Evolutionary conservation across 495 filamentous ascomycete genomes (phyloP).

Genomic region (Sabuloglossum arenarium): DNA sequence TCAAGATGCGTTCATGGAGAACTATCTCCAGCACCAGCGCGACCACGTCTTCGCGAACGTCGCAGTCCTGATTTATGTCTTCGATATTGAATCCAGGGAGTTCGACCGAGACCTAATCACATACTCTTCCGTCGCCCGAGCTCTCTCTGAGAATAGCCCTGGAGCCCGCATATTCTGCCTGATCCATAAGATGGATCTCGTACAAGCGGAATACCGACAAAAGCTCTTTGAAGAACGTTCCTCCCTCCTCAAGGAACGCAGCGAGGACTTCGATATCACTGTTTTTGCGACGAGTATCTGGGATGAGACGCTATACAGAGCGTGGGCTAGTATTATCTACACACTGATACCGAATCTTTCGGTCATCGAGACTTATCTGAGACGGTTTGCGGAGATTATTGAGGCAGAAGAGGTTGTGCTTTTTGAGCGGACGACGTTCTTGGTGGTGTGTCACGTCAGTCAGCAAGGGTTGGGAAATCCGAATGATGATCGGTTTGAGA

Average conservation of each 20-base stretch:
- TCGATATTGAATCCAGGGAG: conserved; percentile 91
- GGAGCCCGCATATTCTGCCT: conserved; percentile 75
- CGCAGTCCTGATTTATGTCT: conserved; percentile 95
- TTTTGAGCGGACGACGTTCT: conserved; percentile 88
- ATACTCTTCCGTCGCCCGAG: conserved; percentile 68
- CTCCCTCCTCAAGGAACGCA: conserved; percentile 48
- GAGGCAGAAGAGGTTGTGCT: conserved; percentile 87
- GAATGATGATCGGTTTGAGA: conserved; percentile 78
- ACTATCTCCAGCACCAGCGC: conserved; percentile 83
- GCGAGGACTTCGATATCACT: conserved; percentile 43
- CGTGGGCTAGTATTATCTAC: conserved; percentile 94
- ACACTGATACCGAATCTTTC: conserved; percentile 81
- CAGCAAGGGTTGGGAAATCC: conserved; percentile 58
- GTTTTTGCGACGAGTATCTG: conserved; percentile 91
- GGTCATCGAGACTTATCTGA: conserved; percentile 71
- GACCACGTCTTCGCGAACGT: conserved; percentile 92
- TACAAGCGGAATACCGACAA: conserved; percentile 54
- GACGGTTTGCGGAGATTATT: conserved; percentile 54
- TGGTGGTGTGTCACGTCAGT: conserved; percentile 75
- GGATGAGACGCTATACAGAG: conserved; percentile 96
- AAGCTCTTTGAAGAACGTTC: conserved; percentile 64
- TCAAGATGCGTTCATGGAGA: conserved; percentile 97
- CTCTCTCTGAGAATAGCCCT: conserved; percentile 66
- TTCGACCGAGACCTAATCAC: conserved; percentile 78
- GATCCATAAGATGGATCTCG: conserved; percentile 98